These are phyloP conservation scores for Aspergillus quadricinctus DNA, from an alignment of 2,329 filamentous ascomycete species.

Conservation along the genomic window DNA sequence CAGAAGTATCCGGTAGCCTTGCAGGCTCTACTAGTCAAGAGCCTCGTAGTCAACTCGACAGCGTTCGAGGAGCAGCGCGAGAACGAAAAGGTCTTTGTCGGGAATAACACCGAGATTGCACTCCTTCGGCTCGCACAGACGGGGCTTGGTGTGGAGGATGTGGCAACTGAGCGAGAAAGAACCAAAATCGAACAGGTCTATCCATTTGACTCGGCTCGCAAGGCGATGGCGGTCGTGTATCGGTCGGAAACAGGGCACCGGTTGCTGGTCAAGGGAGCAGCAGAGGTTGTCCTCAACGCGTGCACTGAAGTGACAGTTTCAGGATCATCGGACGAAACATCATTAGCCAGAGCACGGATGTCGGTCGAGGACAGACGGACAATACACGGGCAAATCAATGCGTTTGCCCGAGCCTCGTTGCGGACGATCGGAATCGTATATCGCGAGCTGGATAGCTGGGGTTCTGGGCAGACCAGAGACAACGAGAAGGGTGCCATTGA, in stretches of 20 bases:
- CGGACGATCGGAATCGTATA: conserved; percentile 73
- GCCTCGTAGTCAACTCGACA: conserved; percentile 55
- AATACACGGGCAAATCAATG: conserved; percentile 35
- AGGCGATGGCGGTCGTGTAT: conserved; percentile 55
- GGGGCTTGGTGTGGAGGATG: conserved; percentile 59
- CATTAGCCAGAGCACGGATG: no score
- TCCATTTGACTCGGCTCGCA: conserved; percentile 71
- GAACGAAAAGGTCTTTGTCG: conserved; percentile 62
- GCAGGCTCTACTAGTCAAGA: conserved; percentile 32
- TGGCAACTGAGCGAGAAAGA: conserved; percentile 59
- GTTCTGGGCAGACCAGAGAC: conserved; percentile 55
- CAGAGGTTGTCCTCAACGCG: conserved; percentile 42
- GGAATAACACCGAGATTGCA: conserved; percentile 74
- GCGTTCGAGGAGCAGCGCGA: conserved; percentile 73
- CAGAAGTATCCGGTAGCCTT: conserved; percentile 7
- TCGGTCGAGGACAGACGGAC: conserved; percentile 16
- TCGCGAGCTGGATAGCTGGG: conserved; percentile 66
- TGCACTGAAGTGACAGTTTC: conserved; percentile 9
- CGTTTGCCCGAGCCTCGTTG: conserved; percentile 54
- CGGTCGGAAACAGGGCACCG: conserved; percentile 38
- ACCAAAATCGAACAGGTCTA: conserved; percentile 62
- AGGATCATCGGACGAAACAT: no score
- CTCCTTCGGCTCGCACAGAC: conserved; percentile 64
- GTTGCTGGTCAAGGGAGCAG: conserved; percentile 46
- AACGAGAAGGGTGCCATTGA: conserved; percentile 60